Conservation (phyloP, 441 rosid species). For the Arabidopsis hybrid region DNA sequence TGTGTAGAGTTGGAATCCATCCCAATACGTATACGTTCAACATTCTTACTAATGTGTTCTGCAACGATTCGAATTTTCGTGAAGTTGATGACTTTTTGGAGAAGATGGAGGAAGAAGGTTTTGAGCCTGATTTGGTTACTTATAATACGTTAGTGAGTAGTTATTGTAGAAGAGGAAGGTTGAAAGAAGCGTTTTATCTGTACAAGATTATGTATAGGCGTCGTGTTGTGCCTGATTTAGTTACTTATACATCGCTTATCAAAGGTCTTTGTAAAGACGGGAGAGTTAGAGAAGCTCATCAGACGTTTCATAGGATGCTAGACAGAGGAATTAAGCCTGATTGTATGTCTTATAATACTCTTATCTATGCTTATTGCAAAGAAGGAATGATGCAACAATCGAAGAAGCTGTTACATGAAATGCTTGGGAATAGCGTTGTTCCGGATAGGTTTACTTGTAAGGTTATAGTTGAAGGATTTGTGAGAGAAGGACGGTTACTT, state of each 20-base stretch:
- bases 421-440: constrained; percentile 67
- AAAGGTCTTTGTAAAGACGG: constrained; percentile 82
- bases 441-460: constrained; percentile 68
- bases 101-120: constrained; percentile 95
- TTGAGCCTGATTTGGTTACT: constrained; percentile 86
- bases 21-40: constrained; percentile 78
- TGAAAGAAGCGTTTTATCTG: constrained; percentile 79
- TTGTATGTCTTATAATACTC: constrained; percentile 70
- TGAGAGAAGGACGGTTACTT: constrained; percentile 58
- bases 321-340: constrained; percentile 73
- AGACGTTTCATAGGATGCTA: constrained; percentile 73
- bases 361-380: constrained; percentile 74
- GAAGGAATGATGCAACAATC: constrained; percentile 72
- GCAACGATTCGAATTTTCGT: constrained; percentile 54
- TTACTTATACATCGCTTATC: constrained; percentile 75
- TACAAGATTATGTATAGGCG: constrained; percentile 78
- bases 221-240: constrained; percentile 74
- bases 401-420: constrained; percentile 60
- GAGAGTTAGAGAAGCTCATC: constrained; percentile 77
- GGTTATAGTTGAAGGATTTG: constrained; percentile 65
- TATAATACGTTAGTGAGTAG: constrained; percentile 81
- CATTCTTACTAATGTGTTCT: constrained; percentile 70
- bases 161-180: constrained; percentile 73
- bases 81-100: constrained; percentile 78
- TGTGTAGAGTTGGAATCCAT: constrained; percentile 65